Evolutionary conservation across 2,329 filamentous ascomycete species (phyloP).

Genomic region (Diaporthe citriasiana): DNA sequence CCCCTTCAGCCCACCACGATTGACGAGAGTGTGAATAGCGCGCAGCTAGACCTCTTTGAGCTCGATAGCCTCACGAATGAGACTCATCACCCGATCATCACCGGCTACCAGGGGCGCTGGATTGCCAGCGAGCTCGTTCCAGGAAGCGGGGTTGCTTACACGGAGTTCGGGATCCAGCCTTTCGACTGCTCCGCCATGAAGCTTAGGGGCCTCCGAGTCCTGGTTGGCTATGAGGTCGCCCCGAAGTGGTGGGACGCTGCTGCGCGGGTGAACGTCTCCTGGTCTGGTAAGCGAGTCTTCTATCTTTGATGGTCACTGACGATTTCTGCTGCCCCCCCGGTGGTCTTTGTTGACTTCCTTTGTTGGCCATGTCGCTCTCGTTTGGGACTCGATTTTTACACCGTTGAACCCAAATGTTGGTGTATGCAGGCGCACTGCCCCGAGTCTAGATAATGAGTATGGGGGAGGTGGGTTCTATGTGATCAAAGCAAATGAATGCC

Average conservation of each 20-base stretch:
- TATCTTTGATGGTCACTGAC: too few species aligned
- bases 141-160: not conserved
- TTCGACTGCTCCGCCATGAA: not conserved
- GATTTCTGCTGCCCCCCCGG: too few species aligned
- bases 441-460: too few species aligned
- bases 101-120: not conserved
- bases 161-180: not conserved
- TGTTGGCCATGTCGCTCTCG: too few species aligned
- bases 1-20: rapidly evolving
- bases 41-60: not conserved
- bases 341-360: not conserved
- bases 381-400: too few species aligned
- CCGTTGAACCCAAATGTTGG: not conserved
- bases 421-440: too few species aligned
- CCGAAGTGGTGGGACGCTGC: not conserved
- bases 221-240: not conserved
- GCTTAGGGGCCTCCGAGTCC: not conserved
- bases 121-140: not conserved
- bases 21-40: not conserved
- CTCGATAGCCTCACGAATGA: not conserved
- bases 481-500: too few species aligned
- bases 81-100: not conserved
- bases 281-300: not conserved
- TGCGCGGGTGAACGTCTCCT: not conserved
- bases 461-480: too few species aligned